Base-by-base conservation (phyloP, 495 filamentous ascomycete species). In the Pyronema omphalodes region DNA sequence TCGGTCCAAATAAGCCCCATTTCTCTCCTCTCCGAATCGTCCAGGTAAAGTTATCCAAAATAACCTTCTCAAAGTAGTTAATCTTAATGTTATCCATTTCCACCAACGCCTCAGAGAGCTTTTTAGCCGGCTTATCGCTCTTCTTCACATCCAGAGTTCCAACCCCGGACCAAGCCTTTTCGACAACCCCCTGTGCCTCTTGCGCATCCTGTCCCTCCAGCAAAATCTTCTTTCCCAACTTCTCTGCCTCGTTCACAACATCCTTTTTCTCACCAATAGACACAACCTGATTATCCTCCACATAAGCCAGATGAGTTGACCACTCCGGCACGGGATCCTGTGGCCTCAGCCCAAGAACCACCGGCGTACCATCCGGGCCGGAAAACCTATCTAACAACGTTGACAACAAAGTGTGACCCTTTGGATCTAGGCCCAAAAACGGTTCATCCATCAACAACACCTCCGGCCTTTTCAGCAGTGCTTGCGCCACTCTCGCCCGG, bases 341-440 rank as follows among this genome's bases (percentile, higher is more conserved):
- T 9, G 88, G 82, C 36, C 88, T 75, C 9, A 89, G 72, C 37
- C 80, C 81, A 34, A 95, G 65, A 9, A 95, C 69, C 11, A 96
- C 69, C 15, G 95, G 68, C 36, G 84, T 75, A 7, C 40, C 46
- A 6, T 33, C 35, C 15, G 45, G 19, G 3, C 14, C 39, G 3
- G 57, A 55, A 15, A 96, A 60, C 0, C 70, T 65, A 56, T 76
- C 67, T 7, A 95, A 73, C 39, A 95, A 70, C 2, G 70, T 69
- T 17, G 83, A 88, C 59, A 96, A 66, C 9, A 74, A 74, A 34
- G 70, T 69, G 8, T 81, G 72, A 2, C 86, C 88, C 17, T 78
- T 76, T 18, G 91, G 91, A 64, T 98, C 91, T 36, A 98, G 71
- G 7, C 91, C 91, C 85, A 98, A 94, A 65, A 98, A 95, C 11